Evolutionary conservation across 345 rosid genomes (phyloP), one percentile per base, ranked within the genome.

Genomic region (Linum usitatissimum): DNA sequence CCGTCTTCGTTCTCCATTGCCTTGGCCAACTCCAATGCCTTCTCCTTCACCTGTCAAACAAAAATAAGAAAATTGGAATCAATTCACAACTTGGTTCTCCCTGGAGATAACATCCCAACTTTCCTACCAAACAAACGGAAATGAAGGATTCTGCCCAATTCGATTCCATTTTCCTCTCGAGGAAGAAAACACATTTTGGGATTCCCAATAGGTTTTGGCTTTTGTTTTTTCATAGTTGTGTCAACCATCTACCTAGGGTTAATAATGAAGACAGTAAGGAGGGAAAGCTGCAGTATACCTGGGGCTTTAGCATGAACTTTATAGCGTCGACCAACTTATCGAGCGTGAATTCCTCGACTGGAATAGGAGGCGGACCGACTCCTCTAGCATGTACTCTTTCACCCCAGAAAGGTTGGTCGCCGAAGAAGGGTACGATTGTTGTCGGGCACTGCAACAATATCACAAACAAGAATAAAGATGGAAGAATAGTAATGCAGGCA

Each of bases 391-490:
- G 83, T 38, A 94, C 97, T 68, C 74, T 74, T 18, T 90, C 97
- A 70, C 99, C 99, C 99, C 99, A 93, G 71, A 93, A 93, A 59
- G 90, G 95, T 79, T 94, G 99, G 74, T 94, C 99, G 28, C 99
- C 97, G 65, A 94, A 94, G 80, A 90, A 90, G 61, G 99, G 97
- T 57, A 94, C 97, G 51, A 90, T 78, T 36, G 97, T 82, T 8
- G 99, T 90, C 49, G 97, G 99, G 80, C 99, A 94, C 99, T 90
- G 67, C 31, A 7, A 71, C 55, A 38, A 61, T 51, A 55, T 64
- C 18, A 59, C 17, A 72, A 66, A 23, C 36, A 4, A 31, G 20
- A 49, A 39, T 48, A 55, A 55, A 55, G 60, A 18, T 7, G 8
- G 3, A 34, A 34, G 6, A 34, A 34, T 34, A 34, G 1, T 34